Percentiles rank a stretch among this genome's conserved stretches.
These are phyloP conservation scores for Otatea glauca DNA, from an alignment of 176 grass and related monocot genomes.

Conservation along the genomic window DNA sequence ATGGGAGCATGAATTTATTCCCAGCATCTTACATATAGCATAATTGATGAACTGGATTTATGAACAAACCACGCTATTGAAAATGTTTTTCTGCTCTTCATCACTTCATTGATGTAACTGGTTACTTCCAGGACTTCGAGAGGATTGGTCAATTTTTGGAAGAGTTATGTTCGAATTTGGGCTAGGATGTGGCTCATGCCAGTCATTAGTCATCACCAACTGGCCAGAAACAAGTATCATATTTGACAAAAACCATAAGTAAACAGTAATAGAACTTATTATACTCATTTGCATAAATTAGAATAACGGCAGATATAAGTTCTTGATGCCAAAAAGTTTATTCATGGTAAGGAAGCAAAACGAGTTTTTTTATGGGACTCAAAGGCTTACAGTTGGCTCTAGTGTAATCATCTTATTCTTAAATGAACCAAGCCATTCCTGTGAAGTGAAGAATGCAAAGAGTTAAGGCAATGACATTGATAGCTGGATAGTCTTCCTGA, in stretches of 20 bases:
- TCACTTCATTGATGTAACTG: background rate
- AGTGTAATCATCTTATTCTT: conserved; percentile 33
- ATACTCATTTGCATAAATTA: background rate
- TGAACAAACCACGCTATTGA: background rate
- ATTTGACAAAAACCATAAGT: background rate
- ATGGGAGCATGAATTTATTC: too few relatives aligned
- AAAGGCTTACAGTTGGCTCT: conserved; percentile 53
- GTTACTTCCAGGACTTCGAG: background rate
- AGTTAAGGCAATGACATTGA: background rate
- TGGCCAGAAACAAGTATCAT: background rate
- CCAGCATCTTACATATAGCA: too few relatives aligned
- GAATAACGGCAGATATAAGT: background rate
- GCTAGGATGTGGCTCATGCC: background rate
- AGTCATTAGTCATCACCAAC: conserved; percentile 20
- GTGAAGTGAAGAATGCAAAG: conserved; percentile 15
- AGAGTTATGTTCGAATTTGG: background rate
- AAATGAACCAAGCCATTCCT: conserved; percentile 59
- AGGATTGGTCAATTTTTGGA: background rate
- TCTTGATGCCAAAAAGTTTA: background rate
- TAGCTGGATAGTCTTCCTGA: conserved; percentile 1
- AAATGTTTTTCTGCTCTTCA: background rate
- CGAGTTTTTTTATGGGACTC: conserved; percentile 3
- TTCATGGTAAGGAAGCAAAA: conserved; percentile 14
- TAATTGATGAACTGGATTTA: background rate
- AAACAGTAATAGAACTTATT: background rate